phyloP scores from a whole-genome alignment of 2,329 filamentous ascomycete genomes.

The Metarhizium anisopliae region DNA sequence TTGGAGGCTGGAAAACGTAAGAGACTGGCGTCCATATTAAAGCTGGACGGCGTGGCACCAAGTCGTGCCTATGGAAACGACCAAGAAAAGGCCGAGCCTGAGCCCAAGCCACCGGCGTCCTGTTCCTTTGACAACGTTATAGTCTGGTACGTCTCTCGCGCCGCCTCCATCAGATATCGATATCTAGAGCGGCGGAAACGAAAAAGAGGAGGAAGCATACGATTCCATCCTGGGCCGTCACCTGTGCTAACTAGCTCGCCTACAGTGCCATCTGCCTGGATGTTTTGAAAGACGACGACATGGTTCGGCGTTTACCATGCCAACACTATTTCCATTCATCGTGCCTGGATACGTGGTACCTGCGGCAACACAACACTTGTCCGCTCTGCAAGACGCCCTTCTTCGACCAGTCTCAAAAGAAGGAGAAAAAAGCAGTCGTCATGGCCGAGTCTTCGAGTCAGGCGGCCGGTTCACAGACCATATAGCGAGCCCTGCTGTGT shows the following conservation, averaged over 20 bases:
- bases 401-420: background rate
- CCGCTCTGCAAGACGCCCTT: background rate
- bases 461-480: background rate
- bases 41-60: background rate
- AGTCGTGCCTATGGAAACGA: background rate
- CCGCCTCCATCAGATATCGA: too few relatives aligned
- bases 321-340: background rate
- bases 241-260: background rate
- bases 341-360: background rate
- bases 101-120: background rate
- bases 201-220: background rate
- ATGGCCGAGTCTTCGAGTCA: background rate
- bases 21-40: background rate
- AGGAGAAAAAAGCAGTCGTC: background rate
- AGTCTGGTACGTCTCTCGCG: background rate
- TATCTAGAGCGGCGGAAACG: background rate
- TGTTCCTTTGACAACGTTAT: background rate
- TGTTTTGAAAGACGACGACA: background rate
- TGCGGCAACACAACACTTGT: background rate
- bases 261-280: background rate
- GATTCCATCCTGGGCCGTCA: background rate
- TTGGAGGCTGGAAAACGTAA: background rate
- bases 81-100: background rate
- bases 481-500: background rate
- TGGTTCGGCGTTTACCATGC: background rate